Evolutionary conservation across 768 basidiomycete species (phyloP).

Genomic region (Boletus pseudo-olivaceus): DNA sequence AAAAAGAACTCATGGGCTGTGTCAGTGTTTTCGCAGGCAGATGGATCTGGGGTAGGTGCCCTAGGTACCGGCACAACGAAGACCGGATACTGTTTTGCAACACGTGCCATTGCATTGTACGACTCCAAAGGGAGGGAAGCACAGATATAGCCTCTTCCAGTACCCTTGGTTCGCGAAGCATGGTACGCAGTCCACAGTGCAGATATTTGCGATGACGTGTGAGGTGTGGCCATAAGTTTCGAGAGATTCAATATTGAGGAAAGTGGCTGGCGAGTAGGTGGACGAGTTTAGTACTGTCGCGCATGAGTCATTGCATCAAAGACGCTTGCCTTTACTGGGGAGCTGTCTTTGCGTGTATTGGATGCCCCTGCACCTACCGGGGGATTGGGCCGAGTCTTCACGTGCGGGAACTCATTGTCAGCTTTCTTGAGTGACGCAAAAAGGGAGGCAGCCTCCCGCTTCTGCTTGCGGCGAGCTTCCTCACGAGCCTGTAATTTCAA

Average conservation of each 20-base stretch:
- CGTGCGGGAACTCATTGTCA: conserved; percentile 4
- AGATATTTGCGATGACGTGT: conserved; percentile 70
- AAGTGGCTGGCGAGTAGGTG: conserved; percentile 57
- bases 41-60: conserved; percentile 23
- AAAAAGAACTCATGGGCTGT: conserved; percentile 75
- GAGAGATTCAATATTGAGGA: conserved; percentile 76
- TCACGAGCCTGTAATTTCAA: conserved; percentile 29
- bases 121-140: conserved; percentile 72
- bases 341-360: conserved; percentile 53
- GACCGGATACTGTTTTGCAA: conserved; percentile 63
- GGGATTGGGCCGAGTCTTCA: conserved; percentile 6
- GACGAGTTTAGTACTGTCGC: not conserved
- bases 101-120: conserved; percentile 66
- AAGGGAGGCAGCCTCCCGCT: conserved; percentile 13
- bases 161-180: conserved; percentile 70
- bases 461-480: conserved; percentile 34
- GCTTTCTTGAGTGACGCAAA: conserved; percentile 14
- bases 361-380: conserved; percentile 3
- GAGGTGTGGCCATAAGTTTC: conserved; percentile 61
- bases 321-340: conserved; percentile 58
- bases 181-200: conserved; percentile 91
- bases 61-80: conserved; percentile 85
- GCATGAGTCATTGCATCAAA: not conserved
- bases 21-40: conserved; percentile 31
- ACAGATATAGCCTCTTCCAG: conserved; percentile 81